Percentiles rank a stretch among this genome's conserved stretches.
Evolutionary conservation across 495 filamentous ascomycete genomes (phyloP).

Genomic region (Penicillium coffeae): DNA sequence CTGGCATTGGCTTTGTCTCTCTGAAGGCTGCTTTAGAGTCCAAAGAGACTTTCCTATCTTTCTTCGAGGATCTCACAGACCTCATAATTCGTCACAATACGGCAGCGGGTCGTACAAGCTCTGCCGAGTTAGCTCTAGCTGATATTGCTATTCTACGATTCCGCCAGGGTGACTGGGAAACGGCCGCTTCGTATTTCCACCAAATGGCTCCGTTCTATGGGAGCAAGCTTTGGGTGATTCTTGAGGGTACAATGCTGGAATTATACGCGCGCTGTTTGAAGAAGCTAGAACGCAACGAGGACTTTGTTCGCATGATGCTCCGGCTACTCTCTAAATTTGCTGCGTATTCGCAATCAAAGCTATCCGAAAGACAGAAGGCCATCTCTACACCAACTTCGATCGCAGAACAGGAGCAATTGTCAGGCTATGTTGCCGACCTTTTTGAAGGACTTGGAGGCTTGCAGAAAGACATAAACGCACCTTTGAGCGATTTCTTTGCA

Average conservation of each 20-base stretch:
- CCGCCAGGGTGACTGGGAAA: slow-evolving; percentile 60
- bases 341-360: slow-evolving; percentile 28
- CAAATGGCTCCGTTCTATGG: slow-evolving; percentile 80
- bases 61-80: slow-evolving; percentile 70
- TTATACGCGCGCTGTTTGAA: slow-evolving; percentile 84
- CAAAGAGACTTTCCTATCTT: slow-evolving; percentile 44
- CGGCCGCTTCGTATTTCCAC: slow-evolving; percentile 76
- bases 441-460: slow-evolving; percentile 59
- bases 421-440: slow-evolving; percentile 63
- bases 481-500: slow-evolving; percentile 69
- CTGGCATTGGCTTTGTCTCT: slow-evolving; percentile 27
- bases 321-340: slow-evolving; percentile 73
- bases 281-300: slow-evolving; percentile 67
- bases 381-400: slow-evolving; percentile 26
- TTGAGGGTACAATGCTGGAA: slow-evolving; percentile 78
- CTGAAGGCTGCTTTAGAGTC: slow-evolving; percentile 31
- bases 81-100: slow-evolving; percentile 69
- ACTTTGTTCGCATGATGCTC: slow-evolving; percentile 72
- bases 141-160: slow-evolving; percentile 85
- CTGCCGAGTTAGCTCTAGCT: slow-evolving; percentile 70
- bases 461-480: slow-evolving; percentile 60
- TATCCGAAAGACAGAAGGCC: slow-evolving; percentile 34
- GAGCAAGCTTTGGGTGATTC: slow-evolving; percentile 69
- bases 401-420: slow-evolving; percentile 52
- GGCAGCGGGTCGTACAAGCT: slow-evolving; percentile 70